A percentile compares a stretch with the other conserved stretches of the same genome.
Conservation (phyloP, 129 eudicot genomes). For the Chrysanthemum seticuspe region DNA sequence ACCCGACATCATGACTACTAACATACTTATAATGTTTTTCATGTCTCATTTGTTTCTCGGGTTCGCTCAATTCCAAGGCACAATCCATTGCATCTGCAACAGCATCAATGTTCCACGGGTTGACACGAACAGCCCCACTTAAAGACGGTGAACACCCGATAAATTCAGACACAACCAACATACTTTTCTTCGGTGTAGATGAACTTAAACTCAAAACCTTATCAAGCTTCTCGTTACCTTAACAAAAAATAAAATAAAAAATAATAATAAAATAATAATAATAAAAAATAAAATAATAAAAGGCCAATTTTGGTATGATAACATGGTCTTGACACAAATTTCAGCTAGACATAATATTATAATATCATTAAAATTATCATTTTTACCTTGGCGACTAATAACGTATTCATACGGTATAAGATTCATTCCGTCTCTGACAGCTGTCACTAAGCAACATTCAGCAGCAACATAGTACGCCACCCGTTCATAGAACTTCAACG, state of each 20-base stretch:
- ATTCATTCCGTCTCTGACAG: constrained; percentile 88
- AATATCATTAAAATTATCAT: too few species aligned
- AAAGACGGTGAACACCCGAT: constrained; percentile 88
- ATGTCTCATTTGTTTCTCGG: constrained; percentile 76
- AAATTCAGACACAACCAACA: constrained; percentile 86
- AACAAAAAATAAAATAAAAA: too few species aligned
- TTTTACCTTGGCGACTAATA: constrained; percentile 55
- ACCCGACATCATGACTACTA: constrained; percentile 79
- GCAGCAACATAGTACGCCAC: constrained; percentile 77
- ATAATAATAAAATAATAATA: too few species aligned
- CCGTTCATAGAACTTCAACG: constrained; percentile 62
- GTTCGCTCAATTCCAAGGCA: constrained; percentile 64
- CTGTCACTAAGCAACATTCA: constrained; percentile 81
- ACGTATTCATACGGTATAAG: constrained; percentile 83
- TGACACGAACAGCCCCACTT: constrained; percentile 89
- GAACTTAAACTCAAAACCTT: constrained; percentile 50
- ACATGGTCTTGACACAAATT: too few species aligned
- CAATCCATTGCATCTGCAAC: constrained; percentile 87
- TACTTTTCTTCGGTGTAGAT: constrained; percentile 54
- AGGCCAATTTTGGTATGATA: too few species aligned
- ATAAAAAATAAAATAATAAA: too few species aligned
- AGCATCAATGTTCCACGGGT: constrained; percentile 85
- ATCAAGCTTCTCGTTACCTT: constrained; percentile 54
- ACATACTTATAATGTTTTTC: constrained; percentile 83
- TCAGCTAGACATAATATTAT: too few species aligned